Evolutionary conservation across 164 flowering plant species (phyloP).

Genomic region (Houttuynia cordata): DNA sequence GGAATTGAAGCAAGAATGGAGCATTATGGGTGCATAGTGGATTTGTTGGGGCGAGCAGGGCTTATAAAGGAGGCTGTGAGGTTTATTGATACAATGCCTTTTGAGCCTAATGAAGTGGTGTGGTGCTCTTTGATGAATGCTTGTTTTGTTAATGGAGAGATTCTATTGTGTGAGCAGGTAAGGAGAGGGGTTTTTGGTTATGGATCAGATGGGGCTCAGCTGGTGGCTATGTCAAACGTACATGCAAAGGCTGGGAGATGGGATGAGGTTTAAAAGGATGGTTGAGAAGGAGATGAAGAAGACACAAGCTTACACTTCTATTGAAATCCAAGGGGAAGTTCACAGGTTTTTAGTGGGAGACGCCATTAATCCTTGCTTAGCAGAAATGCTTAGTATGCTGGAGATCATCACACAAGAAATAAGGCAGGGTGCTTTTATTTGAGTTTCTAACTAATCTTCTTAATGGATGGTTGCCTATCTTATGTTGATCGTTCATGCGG

Average conservation of each 20-base stretch:
- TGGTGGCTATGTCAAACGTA: background rate
- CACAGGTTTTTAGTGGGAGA: conserved; percentile 2
- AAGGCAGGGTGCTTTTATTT: conserved; percentile 26
- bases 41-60: background rate
- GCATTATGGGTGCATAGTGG: conserved; percentile 3
- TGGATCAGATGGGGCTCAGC: background rate
- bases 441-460: too few species aligned
- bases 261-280: background rate
- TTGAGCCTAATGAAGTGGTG: background rate
- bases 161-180: background rate
- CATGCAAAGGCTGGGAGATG: background rate
- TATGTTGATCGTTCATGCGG: too few species aligned
- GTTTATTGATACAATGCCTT: background rate
- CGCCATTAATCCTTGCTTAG: background rate
- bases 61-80: background rate
- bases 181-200: background rate
- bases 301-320: background rate
- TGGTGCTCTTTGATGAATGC: background rate
- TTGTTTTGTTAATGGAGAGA: background rate
- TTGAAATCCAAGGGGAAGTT: background rate
- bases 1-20: background rate
- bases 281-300: background rate
- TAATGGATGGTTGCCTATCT: too few species aligned
- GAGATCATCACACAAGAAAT: background rate
- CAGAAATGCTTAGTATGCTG: background rate